These are phyloP conservation scores for Lyophyllum shimeji DNA, from an alignment of 768 basidiomycete genomes.

Conservation along the genomic window DNA sequence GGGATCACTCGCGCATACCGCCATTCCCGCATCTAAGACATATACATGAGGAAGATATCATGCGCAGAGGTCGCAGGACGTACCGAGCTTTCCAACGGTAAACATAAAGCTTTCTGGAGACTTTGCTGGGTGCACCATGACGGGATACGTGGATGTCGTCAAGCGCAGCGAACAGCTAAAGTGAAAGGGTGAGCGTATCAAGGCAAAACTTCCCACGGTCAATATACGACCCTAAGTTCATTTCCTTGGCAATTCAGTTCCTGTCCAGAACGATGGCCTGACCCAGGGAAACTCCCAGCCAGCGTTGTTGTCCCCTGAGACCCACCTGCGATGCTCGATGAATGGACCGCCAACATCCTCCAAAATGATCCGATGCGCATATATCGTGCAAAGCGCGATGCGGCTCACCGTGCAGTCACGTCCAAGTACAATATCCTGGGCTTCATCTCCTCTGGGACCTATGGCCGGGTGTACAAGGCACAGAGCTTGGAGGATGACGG, in stretches of 20 bases:
- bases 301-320: not conserved
- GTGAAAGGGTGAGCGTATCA: not conserved
- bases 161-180: not conserved
- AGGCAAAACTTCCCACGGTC: conserved; percentile 11
- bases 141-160: conserved; percentile 6
- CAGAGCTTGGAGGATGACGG: conserved; percentile 70
- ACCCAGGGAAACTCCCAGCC: not conserved
- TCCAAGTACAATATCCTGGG: conserved; percentile 91
- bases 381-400: conserved; percentile 81
- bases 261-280: conserved; percentile 9
- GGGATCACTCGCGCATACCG: conserved; percentile 47
- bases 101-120: conserved; percentile 78
- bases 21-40: conserved; percentile 84
- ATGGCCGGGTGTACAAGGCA: conserved; percentile 98
- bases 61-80: conserved; percentile 22
- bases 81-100: conserved; percentile 94
- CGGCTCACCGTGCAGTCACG: conserved; percentile 60
- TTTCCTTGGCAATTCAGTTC: not conserved
- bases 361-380: conserved; percentile 82
- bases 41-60: conserved; percentile 4
- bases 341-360: conserved; percentile 39
- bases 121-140: conserved; percentile 27
- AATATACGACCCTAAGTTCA: not conserved
- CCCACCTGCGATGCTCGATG: conserved; percentile 25
- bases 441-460: conserved; percentile 98